These are phyloP conservation scores for Boletales sp. DNA, from an alignment of 768 basidiomycete genomes.

Conservation along the genomic window DNA sequence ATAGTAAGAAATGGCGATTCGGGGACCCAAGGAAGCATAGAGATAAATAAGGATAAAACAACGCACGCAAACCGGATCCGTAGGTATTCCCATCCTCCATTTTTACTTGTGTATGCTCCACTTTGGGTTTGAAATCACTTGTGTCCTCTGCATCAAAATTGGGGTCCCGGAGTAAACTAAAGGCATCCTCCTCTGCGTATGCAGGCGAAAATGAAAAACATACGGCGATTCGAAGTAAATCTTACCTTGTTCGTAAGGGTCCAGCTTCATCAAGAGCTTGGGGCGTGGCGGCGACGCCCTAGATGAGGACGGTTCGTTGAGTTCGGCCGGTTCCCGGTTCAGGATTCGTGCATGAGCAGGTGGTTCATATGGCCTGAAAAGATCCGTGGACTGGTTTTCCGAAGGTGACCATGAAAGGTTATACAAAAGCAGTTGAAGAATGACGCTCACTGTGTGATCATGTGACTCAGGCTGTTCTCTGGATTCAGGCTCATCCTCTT, in stretches of 20 bases:
- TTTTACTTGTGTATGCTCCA: conserved; percentile 2
- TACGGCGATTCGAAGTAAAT: background rate
- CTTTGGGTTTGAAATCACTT: conserved; percentile 2
- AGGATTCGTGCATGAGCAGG: conserved; percentile 15
- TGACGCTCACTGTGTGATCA: conserved; percentile 3
- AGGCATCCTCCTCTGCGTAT: conserved; percentile 24
- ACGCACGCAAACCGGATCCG: no score
- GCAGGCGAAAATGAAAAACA: background rate
- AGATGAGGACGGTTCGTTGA: background rate
- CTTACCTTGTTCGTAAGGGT: conserved; percentile 28
- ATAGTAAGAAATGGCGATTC: background rate
- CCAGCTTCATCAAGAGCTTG: conserved; percentile 25
- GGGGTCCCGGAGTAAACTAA: conserved; percentile 6
- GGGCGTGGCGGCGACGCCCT: background rate
- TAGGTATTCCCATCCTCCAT: background rate
- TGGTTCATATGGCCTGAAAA: conserved; percentile 25
- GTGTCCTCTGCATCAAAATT: background rate
- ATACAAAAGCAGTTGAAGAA: background rate
- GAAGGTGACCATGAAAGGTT: background rate
- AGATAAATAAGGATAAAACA: no score
- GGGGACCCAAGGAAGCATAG: background rate
- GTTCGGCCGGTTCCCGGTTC: background rate
- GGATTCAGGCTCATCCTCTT: background rate
- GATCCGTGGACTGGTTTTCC: conserved; percentile 5
- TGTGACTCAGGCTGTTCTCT: background rate